These are phyloP conservation scores for Arbutus unedo DNA, from an alignment of 148 eudicot species.

Conservation along the genomic window DNA sequence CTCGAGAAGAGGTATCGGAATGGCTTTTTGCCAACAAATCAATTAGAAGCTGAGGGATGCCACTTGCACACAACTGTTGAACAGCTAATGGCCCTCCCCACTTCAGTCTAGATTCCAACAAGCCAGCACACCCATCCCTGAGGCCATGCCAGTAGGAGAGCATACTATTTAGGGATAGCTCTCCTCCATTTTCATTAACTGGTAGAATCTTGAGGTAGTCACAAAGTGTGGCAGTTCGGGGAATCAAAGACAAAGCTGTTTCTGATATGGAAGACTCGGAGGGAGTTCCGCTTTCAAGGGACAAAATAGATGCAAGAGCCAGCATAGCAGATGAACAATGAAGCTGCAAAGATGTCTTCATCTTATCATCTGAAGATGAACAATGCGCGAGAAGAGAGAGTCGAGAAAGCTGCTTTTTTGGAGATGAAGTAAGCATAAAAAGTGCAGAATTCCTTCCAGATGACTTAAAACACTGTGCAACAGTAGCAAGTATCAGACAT, in stretches of 20 bases:
- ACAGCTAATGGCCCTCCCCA: constrained; percentile 92
- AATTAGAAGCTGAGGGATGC: constrained; percentile 82
- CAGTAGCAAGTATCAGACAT: constrained; percentile 70
- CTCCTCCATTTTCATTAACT: constrained; percentile 38
- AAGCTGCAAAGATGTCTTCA: constrained; percentile 51
- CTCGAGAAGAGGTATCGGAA: constrained; percentile 37
- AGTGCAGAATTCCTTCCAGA: constrained; percentile 75
- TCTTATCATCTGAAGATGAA: constrained; percentile 68
- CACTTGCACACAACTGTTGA: constrained; percentile 91
- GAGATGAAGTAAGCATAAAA: constrained; percentile 72
- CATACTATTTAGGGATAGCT: constrained; percentile 32
- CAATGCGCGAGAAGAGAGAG: constrained; percentile 78
- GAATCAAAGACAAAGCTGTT: constrained; percentile 76
- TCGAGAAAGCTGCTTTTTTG: constrained; percentile 78
- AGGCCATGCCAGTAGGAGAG: constrained; percentile 93
- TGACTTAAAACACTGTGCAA: constrained; percentile 80
- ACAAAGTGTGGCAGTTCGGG: constrained; percentile 74
- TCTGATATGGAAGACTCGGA: constrained; percentile 54
- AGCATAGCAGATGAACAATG: constrained; percentile 82
- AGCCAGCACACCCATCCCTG: constrained; percentile 87
- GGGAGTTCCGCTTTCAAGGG: constrained; percentile 61
- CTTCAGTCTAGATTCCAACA: constrained; percentile 74
- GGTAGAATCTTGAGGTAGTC: constrained; percentile 57
- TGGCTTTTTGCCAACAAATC: constrained; percentile 50
- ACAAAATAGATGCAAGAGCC: constrained; percentile 80